A percentile compares a stretch with the other conserved stretches of the same genome.
phyloP scores from a whole-genome alignment of 2,329 filamentous ascomycete species.

The Colletotrichum neosansevieriae region DNA sequence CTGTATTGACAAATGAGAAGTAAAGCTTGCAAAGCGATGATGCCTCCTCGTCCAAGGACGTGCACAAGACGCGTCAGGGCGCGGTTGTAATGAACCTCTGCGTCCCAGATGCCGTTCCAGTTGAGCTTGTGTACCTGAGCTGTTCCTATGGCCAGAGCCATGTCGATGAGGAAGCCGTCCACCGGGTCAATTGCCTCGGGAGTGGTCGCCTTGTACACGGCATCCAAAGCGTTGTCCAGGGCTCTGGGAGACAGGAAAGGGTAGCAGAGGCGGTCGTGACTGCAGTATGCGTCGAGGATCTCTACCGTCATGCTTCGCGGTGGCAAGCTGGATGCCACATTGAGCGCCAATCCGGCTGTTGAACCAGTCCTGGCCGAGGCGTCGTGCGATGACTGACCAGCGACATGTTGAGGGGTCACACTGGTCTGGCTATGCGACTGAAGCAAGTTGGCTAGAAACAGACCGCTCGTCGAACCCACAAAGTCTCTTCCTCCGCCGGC shows the following conservation, averaged over 20 bases:
- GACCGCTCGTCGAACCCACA: constrained; percentile 54
- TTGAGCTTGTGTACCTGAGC: no score
- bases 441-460: constrained; percentile 57
- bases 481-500: constrained; percentile 57
- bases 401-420: constrained; percentile 32
- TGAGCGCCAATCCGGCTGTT: constrained; percentile 19
- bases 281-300: constrained; percentile 55
- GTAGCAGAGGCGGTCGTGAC: constrained; percentile 57
- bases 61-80: no score
- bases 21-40: no score
- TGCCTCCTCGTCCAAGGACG: no score
- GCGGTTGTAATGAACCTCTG: no score
- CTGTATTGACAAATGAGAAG: no score
- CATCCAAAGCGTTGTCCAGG: constrained; percentile 46
- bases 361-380: background rate
- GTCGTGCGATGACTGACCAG: constrained; percentile 23
- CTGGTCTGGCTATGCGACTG: constrained; percentile 42
- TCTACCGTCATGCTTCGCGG: constrained; percentile 50
- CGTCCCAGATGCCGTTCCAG: no score
- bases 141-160: no score
- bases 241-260: constrained; percentile 53
- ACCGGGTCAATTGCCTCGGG: no score
- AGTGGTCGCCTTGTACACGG: constrained; percentile 48
- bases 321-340: constrained; percentile 45
- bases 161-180: no score